Evolutionary conservation across 78 protist genomes (phyloP), one percentile per base, ranked within the genome.

Genomic region (Paulinella micropora): DNA sequence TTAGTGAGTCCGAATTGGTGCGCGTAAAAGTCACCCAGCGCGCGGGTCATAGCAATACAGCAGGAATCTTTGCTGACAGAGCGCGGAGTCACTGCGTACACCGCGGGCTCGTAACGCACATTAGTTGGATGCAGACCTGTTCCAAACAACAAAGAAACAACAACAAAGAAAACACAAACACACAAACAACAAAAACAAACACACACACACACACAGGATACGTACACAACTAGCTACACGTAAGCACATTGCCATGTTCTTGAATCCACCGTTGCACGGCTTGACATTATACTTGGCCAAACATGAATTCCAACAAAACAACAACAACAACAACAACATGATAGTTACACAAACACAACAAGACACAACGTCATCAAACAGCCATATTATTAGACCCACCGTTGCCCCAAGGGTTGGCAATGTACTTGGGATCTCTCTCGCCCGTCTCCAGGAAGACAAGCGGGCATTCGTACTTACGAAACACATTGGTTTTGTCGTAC

Each of bases 21-120:
- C 51, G 86, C 86, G 37, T 82, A 82, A 15, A 82, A 82, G 37
- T 82, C 86, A 15, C 86, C 86, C 38, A 82, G 37, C n/a, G 86
- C 35, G n/a, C 86, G 35, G 35, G 86, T 82, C 86, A 82, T 82
- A 82, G 86, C 86, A 9, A 82, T 82, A 9, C 86, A 82, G n/a
- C 37, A 26, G 6, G 86, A 4, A 82, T 82, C 86, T 15, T 82
- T 34, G 51, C 37, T 37, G 23, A 82, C 23, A 9, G 37, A 15
- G n/a, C 9, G 86, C 9, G 86, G 86, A 4, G 86, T 37, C 37
- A 82, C 86, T 9, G 86, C 86, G 23, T 82, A 82, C 86, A 82
- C 86, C 23, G 86, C 86, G 15, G 86, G 86, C 86, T 82, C 86
- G 23, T 82, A 82, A 26, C 86, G 86, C 6, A 82, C 86, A 15